phyloP scores from a whole-genome alignment of 2,329 filamentous ascomycete species.

The Grosmannia serpens region DNA sequence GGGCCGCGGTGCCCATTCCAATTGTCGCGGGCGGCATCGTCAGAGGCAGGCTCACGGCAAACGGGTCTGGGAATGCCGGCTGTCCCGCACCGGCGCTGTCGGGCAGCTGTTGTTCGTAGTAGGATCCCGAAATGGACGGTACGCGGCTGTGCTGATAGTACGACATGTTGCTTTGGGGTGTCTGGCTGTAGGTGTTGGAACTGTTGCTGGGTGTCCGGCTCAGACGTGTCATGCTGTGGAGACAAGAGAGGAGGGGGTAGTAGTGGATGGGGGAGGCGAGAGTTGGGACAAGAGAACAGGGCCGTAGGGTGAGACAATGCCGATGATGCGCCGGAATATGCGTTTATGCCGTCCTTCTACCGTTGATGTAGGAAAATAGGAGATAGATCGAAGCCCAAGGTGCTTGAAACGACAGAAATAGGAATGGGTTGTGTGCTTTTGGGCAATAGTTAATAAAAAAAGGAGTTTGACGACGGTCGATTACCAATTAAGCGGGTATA shows the following conservation, averaged over 20 bases:
- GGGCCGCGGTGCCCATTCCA: neutral
- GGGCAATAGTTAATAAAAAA: neutral
- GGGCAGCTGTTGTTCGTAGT: conserved; percentile 19
- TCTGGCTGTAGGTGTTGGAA: conserved; percentile 16
- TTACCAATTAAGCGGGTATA: neutral
- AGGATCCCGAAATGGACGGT: conserved; percentile 12
- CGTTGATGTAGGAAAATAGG: neutral
- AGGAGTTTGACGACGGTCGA: neutral
- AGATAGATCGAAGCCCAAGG: neutral
- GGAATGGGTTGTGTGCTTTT: neutral
- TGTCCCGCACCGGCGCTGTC: conserved; percentile 2
- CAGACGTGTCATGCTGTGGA: conserved; percentile 18
- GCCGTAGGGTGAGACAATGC: neutral
- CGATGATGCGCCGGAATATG: neutral
- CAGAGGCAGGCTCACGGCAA: conserved; percentile 18
- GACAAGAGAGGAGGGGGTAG: neutral
- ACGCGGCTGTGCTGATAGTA: conserved; percentile 20
- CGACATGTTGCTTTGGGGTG: conserved; percentile 16
- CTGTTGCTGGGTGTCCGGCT: conserved; percentile 17
- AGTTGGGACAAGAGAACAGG: neutral
- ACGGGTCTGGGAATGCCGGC: conserved; percentile 16
- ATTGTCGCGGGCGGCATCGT: conserved; percentile 1
- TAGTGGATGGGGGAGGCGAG: neutral
- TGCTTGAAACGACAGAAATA: neutral
- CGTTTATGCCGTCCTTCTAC: neutral